Base-by-base conservation (phyloP, 1,284 basidiomycete genomes). In the Trametes polyzona region DNA sequence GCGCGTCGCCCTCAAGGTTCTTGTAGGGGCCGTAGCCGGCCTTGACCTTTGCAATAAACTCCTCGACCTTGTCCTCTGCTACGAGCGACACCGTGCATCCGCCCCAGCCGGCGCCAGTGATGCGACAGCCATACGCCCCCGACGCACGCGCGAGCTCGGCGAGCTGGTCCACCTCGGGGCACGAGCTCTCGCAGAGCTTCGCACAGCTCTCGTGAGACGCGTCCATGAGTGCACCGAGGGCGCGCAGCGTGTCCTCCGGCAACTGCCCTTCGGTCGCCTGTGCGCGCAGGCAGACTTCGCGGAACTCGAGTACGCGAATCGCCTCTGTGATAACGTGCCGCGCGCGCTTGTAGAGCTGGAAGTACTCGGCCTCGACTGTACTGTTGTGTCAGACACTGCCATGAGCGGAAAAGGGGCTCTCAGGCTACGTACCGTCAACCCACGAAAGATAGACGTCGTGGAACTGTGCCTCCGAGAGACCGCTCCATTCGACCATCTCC, bases 31-130 rank as follows among this genome's bases (percentile, higher is more conserved):
- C 73, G 69, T 93, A 95, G 16, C 73, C 73, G 19, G 74, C 73
- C 69, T 78, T 83, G 23, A 95, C 75, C 58, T 78, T 76, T 58
- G 75, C 69, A 46, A 95, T 86, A 68, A 96, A 95, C n/a, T 68
- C 61, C 0, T 82, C 78, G 3, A 92, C 89, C 33, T 81, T 68
- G n/a, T 77, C 73, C 64, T 90, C 87, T 7, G 83, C 80, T 3
- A 96, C 88, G 17, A 96, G 80, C 16, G 90, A 92, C 21, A 96
- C 89, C 0, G 90, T 90, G 64, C 92, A 94, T 11, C 94, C 94
- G 47, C 94, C 94, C 93, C 93, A 96, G 2, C 93, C 93, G 0
- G 93, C 93, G 39, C 90, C 90, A 29, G 92, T 93, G 19, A 92
- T 73, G 30, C 91, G 80, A 64, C 86, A 88, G 1, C 93, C 93